Percentiles rank a stretch among this genome's conserved stretches.
Conservation (phyloP, 2,329 filamentous ascomycete genomes). For the Fonsecaea nubica region DNA sequence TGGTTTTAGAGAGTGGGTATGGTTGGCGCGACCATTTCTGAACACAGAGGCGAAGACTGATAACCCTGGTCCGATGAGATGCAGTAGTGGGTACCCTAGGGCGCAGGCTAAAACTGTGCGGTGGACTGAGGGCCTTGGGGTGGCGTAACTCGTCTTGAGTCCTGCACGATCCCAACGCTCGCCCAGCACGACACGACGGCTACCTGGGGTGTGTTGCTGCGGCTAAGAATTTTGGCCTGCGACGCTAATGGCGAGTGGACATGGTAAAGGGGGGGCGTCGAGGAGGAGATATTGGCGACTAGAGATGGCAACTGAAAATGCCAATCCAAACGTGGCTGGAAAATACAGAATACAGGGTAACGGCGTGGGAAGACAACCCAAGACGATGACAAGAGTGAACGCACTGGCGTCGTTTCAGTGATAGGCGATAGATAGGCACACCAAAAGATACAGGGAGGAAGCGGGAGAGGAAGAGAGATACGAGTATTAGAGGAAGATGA, state of each 20-base stretch:
- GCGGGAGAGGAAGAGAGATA: not conserved
- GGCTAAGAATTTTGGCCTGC: constrained; percentile 28
- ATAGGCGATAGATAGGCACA: not conserved
- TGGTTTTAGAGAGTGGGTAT: constrained; percentile 21
- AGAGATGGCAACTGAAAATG: constrained; percentile 2
- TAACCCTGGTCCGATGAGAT: constrained; percentile 26
- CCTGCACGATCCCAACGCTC: constrained; percentile 13
- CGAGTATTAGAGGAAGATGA: not conserved
- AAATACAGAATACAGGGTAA: constrained; percentile 3
- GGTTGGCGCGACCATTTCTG: constrained; percentile 28
- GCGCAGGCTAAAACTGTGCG: constrained; percentile 31
- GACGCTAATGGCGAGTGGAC: constrained; percentile 31
- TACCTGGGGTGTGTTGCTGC: constrained; percentile 27
- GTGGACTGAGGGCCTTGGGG: constrained; percentile 24
- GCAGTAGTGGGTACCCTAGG: constrained; percentile 27
- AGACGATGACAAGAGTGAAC: not conserved
- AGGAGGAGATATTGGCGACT: not conserved
- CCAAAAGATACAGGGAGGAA: not conserved
- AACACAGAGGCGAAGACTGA: constrained; percentile 27
- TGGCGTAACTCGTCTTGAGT: constrained; percentile 32
- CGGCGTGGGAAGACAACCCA: not conserved
- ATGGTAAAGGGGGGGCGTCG: constrained; percentile 8
- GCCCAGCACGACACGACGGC: constrained; percentile 12
- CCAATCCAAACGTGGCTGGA: not conserved
- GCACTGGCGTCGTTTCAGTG: not conserved